phyloP scores from a whole-genome alignment of 2,329 filamentous ascomycete genomes.

The Fusarium ambrosium region DNA sequence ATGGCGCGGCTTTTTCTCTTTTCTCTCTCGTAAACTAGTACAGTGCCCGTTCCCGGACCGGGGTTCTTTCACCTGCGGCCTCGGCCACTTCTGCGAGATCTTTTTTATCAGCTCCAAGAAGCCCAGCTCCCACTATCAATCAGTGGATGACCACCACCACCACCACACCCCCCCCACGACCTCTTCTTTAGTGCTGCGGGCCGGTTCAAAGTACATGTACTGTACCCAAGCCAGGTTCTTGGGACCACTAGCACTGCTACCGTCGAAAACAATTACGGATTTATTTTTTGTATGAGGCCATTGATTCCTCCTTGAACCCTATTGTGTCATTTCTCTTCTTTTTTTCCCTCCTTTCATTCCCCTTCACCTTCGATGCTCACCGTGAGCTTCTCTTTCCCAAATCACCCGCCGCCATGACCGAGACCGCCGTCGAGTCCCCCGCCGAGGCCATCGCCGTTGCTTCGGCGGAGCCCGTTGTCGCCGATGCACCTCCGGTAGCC shows the following conservation, averaged over 20 bases:
- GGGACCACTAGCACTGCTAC: background rate
- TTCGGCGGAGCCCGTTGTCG: conserved; percentile 40
- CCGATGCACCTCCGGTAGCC: conserved; percentile 33
- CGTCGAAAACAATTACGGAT: conserved; percentile 6
- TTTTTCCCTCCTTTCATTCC: background rate
- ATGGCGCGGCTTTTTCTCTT: conserved; percentile 10
- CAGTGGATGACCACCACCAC: background rate
- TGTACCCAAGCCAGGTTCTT: background rate
- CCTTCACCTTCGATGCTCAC: conserved; percentile 31
- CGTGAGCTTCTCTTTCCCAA: conserved; percentile 32
- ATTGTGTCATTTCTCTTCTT: background rate
- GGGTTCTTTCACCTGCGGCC: conserved; percentile 30
- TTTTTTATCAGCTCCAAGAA: conserved; percentile 7
- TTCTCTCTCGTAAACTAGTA: background rate
- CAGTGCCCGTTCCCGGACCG: background rate
- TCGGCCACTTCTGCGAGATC: conserved; percentile 47
- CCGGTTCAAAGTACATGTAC: conserved; percentile 3
- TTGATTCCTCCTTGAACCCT: conserved; percentile 2
- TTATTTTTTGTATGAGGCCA: background rate
- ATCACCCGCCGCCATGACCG: conserved; percentile 41
- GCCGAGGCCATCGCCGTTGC: conserved; percentile 45
- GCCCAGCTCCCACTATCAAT: conserved; percentile 15
- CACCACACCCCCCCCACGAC: background rate
- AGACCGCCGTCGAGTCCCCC: conserved; percentile 42
- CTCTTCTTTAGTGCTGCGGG: conserved; percentile 24